These are phyloP conservation scores for Aspergillus uvarum DNA, from an alignment of 2,329 filamentous ascomycete genomes.

Conservation along the genomic window DNA sequence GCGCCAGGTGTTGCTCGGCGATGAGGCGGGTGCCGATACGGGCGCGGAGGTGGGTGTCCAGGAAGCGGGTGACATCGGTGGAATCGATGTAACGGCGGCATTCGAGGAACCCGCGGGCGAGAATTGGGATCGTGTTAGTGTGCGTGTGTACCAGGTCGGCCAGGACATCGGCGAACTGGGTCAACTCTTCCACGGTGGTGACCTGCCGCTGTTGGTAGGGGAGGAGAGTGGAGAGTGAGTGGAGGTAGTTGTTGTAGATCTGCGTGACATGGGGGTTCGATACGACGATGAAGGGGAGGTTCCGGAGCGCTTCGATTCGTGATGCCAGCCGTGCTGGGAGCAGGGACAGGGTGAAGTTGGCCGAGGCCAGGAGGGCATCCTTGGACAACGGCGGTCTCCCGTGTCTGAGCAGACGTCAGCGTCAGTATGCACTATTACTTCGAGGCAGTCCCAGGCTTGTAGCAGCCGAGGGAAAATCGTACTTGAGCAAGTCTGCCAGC, in stretches of 20 bases:
- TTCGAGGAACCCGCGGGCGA: conserved; percentile 90
- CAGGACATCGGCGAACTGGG: conserved; percentile 86
- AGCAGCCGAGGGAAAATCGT: background rate
- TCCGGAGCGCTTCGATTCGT: conserved; percentile 87
- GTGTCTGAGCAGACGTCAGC: conserved; percentile 47
- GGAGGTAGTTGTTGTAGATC: conserved; percentile 95
- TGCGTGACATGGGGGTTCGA: conserved; percentile 93
- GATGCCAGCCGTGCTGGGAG: conserved; percentile 90
- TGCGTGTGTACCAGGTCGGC: conserved; percentile 95
- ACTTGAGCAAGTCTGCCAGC: conserved; percentile 82
- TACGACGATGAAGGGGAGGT: conserved; percentile 95
- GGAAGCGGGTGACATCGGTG: conserved; percentile 79
- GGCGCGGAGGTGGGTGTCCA: conserved; percentile 90
- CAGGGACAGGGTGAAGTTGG: conserved; percentile 92
- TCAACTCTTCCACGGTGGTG: conserved; percentile 78
- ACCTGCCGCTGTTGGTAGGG: conserved; percentile 76
- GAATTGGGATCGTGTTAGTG: conserved; percentile 86
- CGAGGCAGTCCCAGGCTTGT: background rate
- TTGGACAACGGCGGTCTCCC: conserved; percentile 82
- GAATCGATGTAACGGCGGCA: conserved; percentile 86
- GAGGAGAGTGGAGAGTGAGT: conserved; percentile 85
- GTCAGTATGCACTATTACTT: background rate
- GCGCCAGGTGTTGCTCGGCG: conserved; percentile 92
- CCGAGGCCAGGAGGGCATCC: conserved; percentile 78
- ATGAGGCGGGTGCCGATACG: conserved; percentile 92